Evolutionary conservation across 179 eudicot species (phyloP).

Genomic region (Pouteria campechiana): DNA sequence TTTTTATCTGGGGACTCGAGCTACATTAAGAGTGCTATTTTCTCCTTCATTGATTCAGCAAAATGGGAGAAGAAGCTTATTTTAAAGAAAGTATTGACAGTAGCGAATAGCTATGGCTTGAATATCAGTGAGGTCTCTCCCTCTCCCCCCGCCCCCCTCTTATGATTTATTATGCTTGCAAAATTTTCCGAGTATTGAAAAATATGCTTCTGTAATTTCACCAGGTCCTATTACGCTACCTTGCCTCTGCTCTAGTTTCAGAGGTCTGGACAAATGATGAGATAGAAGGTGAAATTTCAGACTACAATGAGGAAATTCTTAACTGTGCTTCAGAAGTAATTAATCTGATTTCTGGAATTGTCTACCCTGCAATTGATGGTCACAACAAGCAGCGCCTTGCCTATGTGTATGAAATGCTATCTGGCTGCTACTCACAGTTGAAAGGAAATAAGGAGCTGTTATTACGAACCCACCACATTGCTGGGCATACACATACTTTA

Average conservation of each 20-base stretch:
- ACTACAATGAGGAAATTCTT: conserved; percentile 51
- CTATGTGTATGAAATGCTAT: conserved; percentile 50
- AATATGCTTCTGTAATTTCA: conserved; percentile 5
- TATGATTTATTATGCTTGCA: too few relatives aligned
- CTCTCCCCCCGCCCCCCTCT: too few relatives aligned
- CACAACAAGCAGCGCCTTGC: conserved; percentile 70
- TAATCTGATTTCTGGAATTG: conserved; percentile 32
- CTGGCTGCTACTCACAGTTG: conserved; percentile 63
- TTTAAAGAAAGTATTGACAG: conserved; percentile 47
- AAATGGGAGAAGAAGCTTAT: conserved; percentile 66
- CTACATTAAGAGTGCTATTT: conserved; percentile 53
- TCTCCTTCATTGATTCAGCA: conserved; percentile 63
- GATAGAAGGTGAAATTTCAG: conserved; percentile 51
- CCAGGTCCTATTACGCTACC: conserved; percentile 68
- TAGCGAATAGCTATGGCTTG: conserved; percentile 63
- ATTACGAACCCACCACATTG: conserved; percentile 8
- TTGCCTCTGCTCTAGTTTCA: conserved; percentile 58
- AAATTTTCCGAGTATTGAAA: too few relatives aligned
- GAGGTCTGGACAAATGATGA: conserved; percentile 77
- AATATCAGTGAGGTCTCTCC: conserved; percentile 72
- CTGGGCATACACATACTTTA: conserved; percentile 11
- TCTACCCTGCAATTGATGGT: conserved; percentile 69
- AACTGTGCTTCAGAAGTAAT: conserved; percentile 48
- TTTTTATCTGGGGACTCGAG: conserved; percentile 66
- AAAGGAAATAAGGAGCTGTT: conserved; percentile 21